phyloP scores from a whole-genome alignment of 805 yeast genomes.

The Yarrowia phangngaensis region DNA sequence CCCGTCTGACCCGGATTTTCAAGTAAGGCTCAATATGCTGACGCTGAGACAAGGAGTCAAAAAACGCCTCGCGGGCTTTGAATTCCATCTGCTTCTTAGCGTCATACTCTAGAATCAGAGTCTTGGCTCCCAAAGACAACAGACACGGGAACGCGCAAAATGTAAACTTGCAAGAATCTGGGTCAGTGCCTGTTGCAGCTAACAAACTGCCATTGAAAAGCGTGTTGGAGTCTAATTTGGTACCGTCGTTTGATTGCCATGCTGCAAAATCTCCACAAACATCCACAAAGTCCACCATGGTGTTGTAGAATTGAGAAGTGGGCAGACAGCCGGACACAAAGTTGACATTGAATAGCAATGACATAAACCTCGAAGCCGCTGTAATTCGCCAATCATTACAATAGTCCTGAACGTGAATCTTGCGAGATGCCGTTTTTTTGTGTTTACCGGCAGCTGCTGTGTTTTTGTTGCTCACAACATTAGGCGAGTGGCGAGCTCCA shows the following conservation, averaged over 20 bases:
- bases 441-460: not conserved
- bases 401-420: constrained; percentile 52
- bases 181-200: constrained; percentile 1
- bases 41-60: constrained; percentile 63
- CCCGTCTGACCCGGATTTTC: constrained; percentile 64
- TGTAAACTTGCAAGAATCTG: constrained; percentile 40
- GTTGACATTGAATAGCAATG: constrained; percentile 56
- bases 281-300: constrained; percentile 74
- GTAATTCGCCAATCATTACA: constrained; percentile 78
- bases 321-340: constrained; percentile 37
- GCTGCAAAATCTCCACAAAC: constrained; percentile 74
- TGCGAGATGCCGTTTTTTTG: not conserved
- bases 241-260: constrained; percentile 47
- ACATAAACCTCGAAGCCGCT: constrained; percentile 59
- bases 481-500: not conserved
- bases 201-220: constrained; percentile 1
- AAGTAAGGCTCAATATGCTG: constrained; percentile 64
- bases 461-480: not conserved
- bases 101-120: constrained; percentile 75
- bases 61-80: constrained; percentile 85
- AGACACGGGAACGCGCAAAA: constrained; percentile 84
- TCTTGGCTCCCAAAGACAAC: constrained; percentile 76
- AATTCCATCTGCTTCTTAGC: constrained; percentile 76
- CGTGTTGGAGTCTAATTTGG: constrained; percentile 4
- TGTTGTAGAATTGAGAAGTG: constrained; percentile 62